Evolutionary conservation across 1,139 yeast genomes (phyloP).

Genomic region (Pichia sp.): DNA sequence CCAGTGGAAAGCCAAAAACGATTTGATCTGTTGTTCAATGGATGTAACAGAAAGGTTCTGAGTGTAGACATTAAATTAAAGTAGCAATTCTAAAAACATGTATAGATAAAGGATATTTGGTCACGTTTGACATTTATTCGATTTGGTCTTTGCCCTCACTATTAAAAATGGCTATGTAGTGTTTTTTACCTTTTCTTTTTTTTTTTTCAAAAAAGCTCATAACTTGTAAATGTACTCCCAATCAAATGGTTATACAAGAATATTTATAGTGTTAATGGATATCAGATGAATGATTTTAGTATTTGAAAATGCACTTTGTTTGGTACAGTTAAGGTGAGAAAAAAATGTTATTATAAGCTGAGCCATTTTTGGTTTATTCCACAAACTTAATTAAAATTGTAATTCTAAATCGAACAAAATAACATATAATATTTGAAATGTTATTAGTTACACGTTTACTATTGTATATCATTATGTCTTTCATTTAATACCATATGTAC

Average conservation of each 20-base stretch:
- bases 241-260: no score
- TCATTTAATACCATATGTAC: not conserved
- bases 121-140: not conserved
- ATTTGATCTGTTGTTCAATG: conserved; percentile 1
- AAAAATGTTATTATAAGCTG: not conserved
- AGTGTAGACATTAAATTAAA: conserved; percentile 1
- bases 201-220: no score
- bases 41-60: not conserved
- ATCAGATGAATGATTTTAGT: no score
- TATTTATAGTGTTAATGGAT: no score
- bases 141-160: not conserved
- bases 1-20: conserved; percentile 12
- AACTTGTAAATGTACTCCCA: no score
- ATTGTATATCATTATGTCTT: no score
- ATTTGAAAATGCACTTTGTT: no score
- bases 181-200: no score
- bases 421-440: no score
- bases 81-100: not conserved
- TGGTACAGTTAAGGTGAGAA: no score
- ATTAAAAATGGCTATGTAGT: not conserved
- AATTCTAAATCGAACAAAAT: no score
- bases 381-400: not conserved
- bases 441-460: no score
- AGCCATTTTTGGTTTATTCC: not conserved
- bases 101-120: not conserved